A percentile compares a stretch with the other conserved stretches of the same genome.
Conservation (phyloP, 2,329 filamentous ascomycete species). For the Achaetomium macrosporum region DNA sequence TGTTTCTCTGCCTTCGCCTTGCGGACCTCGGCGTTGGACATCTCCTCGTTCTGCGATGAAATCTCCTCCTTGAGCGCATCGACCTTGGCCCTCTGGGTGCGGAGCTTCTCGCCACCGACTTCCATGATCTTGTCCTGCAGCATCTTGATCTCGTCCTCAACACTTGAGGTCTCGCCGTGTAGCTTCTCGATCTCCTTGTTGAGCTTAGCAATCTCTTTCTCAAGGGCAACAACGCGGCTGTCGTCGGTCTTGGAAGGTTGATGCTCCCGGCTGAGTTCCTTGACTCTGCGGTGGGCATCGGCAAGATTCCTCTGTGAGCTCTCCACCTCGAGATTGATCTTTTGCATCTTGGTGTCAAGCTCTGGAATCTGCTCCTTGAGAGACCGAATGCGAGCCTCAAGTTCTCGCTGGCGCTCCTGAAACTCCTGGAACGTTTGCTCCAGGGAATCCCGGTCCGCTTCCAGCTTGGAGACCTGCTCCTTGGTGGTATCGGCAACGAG, state of each 20-base stretch:
- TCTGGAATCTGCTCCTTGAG: constrained; percentile 74
- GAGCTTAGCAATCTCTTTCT: constrained; percentile 71
- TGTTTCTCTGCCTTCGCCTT: constrained; percentile 94
- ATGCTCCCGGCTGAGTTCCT: constrained; percentile 76
- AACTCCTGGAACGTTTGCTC: constrained; percentile 80
- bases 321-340: constrained; percentile 80
- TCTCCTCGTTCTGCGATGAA: constrained; percentile 69
- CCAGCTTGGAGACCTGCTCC: constrained; percentile 82
- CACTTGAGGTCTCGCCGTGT: constrained; percentile 75
- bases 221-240: constrained; percentile 61
- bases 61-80: constrained; percentile 86
- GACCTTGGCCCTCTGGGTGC: constrained; percentile 84
- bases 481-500: constrained; percentile 79
- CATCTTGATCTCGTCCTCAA: constrained; percentile 87
- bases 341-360: constrained; percentile 86
- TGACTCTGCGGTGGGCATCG: constrained; percentile 77
- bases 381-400: constrained; percentile 67
- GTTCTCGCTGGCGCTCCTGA: constrained; percentile 74
- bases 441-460: constrained; percentile 76
- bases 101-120: constrained; percentile 87
- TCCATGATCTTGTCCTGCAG: constrained; percentile 98
- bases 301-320: constrained; percentile 78
- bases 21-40: constrained; percentile 79
- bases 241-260: constrained; percentile 77
- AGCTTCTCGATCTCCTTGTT: constrained; percentile 75